Evolutionary conservation across 768 basidiomycete species (phyloP).

Genomic region (Amyloporia xantha): DNA sequence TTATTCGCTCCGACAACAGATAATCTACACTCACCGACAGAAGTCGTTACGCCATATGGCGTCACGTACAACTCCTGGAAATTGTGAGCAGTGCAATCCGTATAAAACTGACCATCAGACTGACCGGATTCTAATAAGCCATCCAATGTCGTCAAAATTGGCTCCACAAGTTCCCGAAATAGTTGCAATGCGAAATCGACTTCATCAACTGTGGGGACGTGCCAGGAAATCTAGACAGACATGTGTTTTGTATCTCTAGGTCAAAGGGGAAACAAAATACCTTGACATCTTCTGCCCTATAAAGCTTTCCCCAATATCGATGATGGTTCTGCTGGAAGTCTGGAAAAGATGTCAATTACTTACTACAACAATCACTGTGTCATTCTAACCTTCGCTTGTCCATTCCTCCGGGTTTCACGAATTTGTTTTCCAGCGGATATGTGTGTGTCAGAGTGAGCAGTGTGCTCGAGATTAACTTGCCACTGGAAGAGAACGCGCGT

Average conservation of each 20-base stretch:
- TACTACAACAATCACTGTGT: background rate
- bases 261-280: slow-evolving; percentile 34
- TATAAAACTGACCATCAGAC: slow-evolving; percentile 14
- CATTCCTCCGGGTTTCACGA: slow-evolving; percentile 76
- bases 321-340: slow-evolving; percentile 69
- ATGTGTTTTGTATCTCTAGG: too few species aligned
- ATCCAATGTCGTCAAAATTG: slow-evolving; percentile 51
- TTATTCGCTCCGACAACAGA: background rate
- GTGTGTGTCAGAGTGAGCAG: slow-evolving; percentile 73
- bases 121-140: slow-evolving; percentile 46
- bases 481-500: slow-evolving; percentile 76
- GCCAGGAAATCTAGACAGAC: slow-evolving; percentile 72
- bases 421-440: slow-evolving; percentile 75
- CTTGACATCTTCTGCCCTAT: slow-evolving; percentile 60
- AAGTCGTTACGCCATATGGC: slow-evolving; percentile 80
- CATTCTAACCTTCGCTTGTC: slow-evolving; percentile 58
- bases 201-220: slow-evolving; percentile 64
- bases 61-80: slow-evolving; percentile 41
- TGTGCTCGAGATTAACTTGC: slow-evolving; percentile 66
- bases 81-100: slow-evolving; percentile 3
- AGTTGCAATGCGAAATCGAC: slow-evolving; percentile 68
- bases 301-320: slow-evolving; percentile 75
- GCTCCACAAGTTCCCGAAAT: slow-evolving; percentile 60
- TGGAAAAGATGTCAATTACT: slow-evolving; percentile 19
- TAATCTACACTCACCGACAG: slow-evolving; percentile 61